Conservation (phyloP, 495 filamentous ascomycete species). For the Margaritispora aquatica region DNA sequence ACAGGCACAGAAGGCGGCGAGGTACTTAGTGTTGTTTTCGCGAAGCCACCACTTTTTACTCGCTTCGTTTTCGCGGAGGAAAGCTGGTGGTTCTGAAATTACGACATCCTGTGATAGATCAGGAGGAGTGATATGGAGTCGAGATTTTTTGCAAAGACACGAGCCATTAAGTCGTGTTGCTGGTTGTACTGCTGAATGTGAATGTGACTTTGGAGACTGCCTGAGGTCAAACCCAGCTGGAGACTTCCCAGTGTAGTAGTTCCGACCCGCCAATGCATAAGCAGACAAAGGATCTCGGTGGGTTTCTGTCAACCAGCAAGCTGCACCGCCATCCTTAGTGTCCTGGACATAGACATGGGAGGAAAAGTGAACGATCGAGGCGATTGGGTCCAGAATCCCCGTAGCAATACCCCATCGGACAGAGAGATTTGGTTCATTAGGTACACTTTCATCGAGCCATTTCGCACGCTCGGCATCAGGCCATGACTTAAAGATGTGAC, state of each 20-base stretch:
- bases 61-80: slow-evolving; percentile 36
- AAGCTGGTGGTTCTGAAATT: slow-evolving; percentile 43
- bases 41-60: slow-evolving; percentile 50
- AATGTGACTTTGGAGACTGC: neutral
- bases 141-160: slow-evolving; percentile 37
- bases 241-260: neutral
- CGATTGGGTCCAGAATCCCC: neutral
- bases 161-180: slow-evolving; percentile 16
- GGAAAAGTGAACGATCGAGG: neutral
- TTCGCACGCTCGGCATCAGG: neutral
- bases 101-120: slow-evolving; percentile 30
- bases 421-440: neutral
- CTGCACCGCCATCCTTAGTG: neutral
- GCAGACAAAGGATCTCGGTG: neutral
- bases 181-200: neutral
- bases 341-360: neutral
- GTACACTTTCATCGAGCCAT: neutral
- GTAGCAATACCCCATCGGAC: neutral
- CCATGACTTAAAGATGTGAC: neutral
- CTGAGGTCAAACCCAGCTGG: neutral
- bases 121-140: slow-evolving; percentile 34
- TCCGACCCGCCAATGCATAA: neutral
- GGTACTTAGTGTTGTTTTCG: slow-evolving; percentile 35
- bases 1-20: slow-evolving; percentile 60
- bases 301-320: neutral